phyloP scores from a whole-genome alignment of 2,329 filamentous ascomycete species.

The Zymoseptoria ardabiliae region DNA sequence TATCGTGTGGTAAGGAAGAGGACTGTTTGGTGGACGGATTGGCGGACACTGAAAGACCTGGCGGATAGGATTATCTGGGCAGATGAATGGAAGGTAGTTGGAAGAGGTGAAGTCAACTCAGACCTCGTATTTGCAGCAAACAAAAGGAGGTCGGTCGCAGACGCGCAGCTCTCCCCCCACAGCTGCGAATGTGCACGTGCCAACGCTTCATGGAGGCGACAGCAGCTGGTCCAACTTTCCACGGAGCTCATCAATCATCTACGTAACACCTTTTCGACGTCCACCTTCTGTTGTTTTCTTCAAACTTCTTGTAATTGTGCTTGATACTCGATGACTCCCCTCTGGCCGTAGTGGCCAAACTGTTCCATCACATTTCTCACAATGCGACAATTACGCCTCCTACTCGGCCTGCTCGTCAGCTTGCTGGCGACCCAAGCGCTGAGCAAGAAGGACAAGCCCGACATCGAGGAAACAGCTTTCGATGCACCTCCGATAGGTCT shows the following conservation, averaged over 20 bases:
- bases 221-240: neutral
- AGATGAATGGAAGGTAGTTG: neutral
- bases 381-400: slow-evolving; percentile 13
- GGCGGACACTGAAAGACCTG: too few relatives aligned
- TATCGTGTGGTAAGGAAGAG: too few relatives aligned
- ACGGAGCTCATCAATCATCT: neutral
- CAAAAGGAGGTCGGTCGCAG: neutral
- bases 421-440: slow-evolving; percentile 17
- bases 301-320: neutral
- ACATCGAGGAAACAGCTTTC: slow-evolving; percentile 59
- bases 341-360: neutral
- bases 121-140: neutral
- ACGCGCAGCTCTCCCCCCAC: neutral
- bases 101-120: neutral
- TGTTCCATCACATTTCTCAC: neutral
- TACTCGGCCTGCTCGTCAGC: slow-evolving; percentile 16
- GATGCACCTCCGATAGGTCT: slow-evolving; percentile 59
- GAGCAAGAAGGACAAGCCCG: slow-evolving; percentile 42
- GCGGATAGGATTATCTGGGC: too few relatives aligned
- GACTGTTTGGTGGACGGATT: too few relatives aligned
- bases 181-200: neutral
- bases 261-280: neutral
- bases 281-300: neutral
- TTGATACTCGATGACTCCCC: neutral
- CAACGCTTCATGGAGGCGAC: neutral